A percentile compares a stretch with the other conserved stretches of the same genome.
Evolutionary conservation across 2,329 filamentous ascomycete genomes (phyloP).

Genomic region (Didymellaceae sp.): DNA sequence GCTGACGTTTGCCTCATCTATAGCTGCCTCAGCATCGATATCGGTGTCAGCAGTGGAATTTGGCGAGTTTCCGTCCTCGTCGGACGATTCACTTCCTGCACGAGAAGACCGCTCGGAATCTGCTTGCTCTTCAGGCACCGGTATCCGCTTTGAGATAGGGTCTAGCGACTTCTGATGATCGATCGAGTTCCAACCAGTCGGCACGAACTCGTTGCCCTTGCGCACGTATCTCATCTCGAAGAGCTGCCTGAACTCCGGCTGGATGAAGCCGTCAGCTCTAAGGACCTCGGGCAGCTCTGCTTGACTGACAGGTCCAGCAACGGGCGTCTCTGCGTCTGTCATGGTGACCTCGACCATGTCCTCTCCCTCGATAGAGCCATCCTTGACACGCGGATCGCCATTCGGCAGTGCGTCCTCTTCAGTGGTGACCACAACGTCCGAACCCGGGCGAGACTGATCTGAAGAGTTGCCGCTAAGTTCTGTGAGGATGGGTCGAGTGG

Average conservation of each 20-base stretch:
- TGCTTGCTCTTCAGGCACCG: conserved; percentile 37
- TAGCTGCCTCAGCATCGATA: conserved; percentile 21
- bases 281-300: conserved; percentile 53
- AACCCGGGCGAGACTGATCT: conserved; percentile 61
- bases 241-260: conserved; percentile 65
- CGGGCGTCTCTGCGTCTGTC: conserved; percentile 62
- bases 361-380: conserved; percentile 83
- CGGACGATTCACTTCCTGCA: conserved; percentile 33
- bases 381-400: conserved; percentile 73
- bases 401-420: conserved; percentile 69
- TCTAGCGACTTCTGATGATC: conserved; percentile 66
- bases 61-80: conserved; percentile 42
- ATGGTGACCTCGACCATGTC: conserved; percentile 92
- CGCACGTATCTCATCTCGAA: conserved; percentile 77
- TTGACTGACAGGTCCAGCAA: conserved; percentile 23
- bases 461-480: conserved; percentile 60
- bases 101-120: conserved; percentile 44
- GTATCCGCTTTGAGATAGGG: conserved; percentile 58
- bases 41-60: conserved; percentile 37
- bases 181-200: conserved; percentile 72
- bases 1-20: conserved; percentile 43
- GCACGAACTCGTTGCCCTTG: conserved; percentile 63
- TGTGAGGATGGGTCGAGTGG: conserved; percentile 70
- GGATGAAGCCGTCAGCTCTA: conserved; percentile 64
- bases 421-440: conserved; percentile 72